These are phyloP conservation scores for Ustilago xerochloae DNA, from an alignment of 1,284 basidiomycete genomes.

Conservation along the genomic window DNA sequence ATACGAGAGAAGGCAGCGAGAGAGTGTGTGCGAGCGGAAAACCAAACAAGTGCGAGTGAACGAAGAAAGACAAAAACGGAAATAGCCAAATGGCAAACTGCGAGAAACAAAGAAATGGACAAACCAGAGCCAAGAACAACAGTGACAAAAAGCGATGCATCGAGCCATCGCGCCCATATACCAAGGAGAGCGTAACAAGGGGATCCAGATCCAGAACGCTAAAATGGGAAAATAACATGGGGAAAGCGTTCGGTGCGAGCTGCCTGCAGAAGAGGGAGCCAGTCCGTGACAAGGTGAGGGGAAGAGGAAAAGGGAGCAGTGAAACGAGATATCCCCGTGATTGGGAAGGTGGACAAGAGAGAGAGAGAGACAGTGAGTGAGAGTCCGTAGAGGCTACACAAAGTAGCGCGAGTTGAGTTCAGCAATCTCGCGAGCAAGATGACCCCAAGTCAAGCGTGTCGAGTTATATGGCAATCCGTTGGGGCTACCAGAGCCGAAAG, in stretches of 20 bases:
- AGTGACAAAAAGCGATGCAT: neutral
- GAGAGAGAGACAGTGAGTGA: neutral
- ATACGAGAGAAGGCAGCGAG: neutral
- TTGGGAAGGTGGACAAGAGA: neutral
- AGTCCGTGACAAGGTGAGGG: no score
- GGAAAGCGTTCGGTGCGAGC: neutral
- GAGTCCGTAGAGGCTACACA: constrained; percentile 28
- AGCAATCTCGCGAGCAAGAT: constrained; percentile 56
- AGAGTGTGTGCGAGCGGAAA: neutral
- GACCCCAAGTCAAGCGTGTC: constrained; percentile 56
- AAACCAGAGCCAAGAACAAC: neutral
- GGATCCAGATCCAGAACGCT: neutral
- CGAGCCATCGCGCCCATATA: neutral
- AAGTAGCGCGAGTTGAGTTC: constrained; percentile 62
- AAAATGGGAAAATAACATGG: neutral
- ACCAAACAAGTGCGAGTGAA: neutral
- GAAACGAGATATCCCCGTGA: neutral
- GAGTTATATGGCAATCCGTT: constrained; percentile 42
- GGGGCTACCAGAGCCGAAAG: constrained; percentile 54
- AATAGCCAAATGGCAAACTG: neutral
- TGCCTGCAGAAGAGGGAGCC: neutral
- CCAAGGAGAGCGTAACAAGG: neutral
- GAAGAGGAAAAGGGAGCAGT: neutral
- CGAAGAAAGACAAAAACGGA: neutral
- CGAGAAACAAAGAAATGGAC: neutral